Percentiles rank a stretch among this genome's conserved stretches.
These are phyloP conservation scores for Lanmaoa pseudosensibilis DNA, from an alignment of 768 basidiomycete species.

Conservation along the genomic window DNA sequence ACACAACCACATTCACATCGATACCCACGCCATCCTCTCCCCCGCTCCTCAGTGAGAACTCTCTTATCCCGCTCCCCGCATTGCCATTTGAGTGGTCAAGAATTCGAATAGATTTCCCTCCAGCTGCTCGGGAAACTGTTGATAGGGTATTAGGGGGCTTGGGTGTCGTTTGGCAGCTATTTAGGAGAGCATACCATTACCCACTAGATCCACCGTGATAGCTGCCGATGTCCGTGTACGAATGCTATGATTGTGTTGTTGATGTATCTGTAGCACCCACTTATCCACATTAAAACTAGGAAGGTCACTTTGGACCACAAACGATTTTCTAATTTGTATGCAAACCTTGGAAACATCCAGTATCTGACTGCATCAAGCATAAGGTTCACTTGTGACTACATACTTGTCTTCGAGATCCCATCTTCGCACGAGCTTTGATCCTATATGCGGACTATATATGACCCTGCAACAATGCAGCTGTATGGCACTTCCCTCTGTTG, in stretches of 20 bases:
- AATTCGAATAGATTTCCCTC: constrained; percentile 27
- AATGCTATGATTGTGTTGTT: constrained; percentile 3
- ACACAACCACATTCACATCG: constrained; percentile 8
- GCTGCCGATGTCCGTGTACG: constrained; percentile 1
- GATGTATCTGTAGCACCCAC: constrained; percentile 16
- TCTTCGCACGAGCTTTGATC: neutral
- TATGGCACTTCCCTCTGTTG: neutral
- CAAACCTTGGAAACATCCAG: neutral
- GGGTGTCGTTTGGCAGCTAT: constrained; percentile 30
- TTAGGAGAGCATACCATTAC: constrained; percentile 35
- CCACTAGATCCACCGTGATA: constrained; percentile 36
- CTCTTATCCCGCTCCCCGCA: constrained; percentile 19
- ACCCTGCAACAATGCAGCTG: neutral
- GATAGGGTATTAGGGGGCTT: constrained; percentile 31
- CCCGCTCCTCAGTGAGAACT: constrained; percentile 13
- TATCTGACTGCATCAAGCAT: neutral
- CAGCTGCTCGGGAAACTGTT: constrained; percentile 20
- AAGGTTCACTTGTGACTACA: neutral
- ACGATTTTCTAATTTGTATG: neutral
- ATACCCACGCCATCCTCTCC: constrained; percentile 16
- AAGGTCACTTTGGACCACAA: neutral
- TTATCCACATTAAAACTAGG: neutral
- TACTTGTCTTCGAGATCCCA: neutral
- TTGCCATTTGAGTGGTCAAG: constrained; percentile 32
- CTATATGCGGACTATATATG: neutral